Base-by-base conservation (phyloP, 2,329 filamentous ascomycete genomes). In the Sporothrix curviconia region DNA sequence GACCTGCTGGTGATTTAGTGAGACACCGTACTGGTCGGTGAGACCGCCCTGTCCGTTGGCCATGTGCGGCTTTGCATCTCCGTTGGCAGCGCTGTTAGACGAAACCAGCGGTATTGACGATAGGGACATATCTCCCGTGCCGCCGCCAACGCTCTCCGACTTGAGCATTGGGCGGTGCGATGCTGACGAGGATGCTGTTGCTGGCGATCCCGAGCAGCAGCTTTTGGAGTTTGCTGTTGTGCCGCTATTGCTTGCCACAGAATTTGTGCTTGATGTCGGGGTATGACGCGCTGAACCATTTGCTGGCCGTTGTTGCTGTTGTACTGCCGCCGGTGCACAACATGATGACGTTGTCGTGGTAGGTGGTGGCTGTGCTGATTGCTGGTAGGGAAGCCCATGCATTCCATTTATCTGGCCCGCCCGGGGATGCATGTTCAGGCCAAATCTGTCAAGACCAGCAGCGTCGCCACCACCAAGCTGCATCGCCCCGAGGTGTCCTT, bases 241-340 rank as follows among this genome's bases (percentile, higher is more conserved):
- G 11, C 43, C 59, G 2, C 47, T 32, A n/a, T 54, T 61, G 57
- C 61, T 62, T 0, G 17, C 37, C 3, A 61, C 15, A 15, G 62
- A 63, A 4, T 43, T 58, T 9, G 56, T 58, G 37, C 62, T 62
- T 7, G 62, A 64, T 3, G 56, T 59, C 2, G 61, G 62, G 17
- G 62, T 64, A 37, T 62, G 57, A 7, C 44, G 46, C 7, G 52
- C 53, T 4, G 60, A 56, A 5, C 55, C 57, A 17, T 28, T 24
- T 8, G 55, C 12, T n/a, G n/a, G n/a, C 25, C 34, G 15, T 5
- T 56, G 28, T 15, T 34, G 51, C 17, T 37, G 36, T 17, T 24
- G 52, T n/a, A n/a, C n/a, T 43, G 57, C 49, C 24, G 59, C 57
- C 34, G 53, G 51, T 25, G 49, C 54, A 37, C 58, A 63, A 50